phyloP scores from a whole-genome alignment of 2,329 filamentous ascomycete species.

The Tolypocladium inflatum region DNA sequence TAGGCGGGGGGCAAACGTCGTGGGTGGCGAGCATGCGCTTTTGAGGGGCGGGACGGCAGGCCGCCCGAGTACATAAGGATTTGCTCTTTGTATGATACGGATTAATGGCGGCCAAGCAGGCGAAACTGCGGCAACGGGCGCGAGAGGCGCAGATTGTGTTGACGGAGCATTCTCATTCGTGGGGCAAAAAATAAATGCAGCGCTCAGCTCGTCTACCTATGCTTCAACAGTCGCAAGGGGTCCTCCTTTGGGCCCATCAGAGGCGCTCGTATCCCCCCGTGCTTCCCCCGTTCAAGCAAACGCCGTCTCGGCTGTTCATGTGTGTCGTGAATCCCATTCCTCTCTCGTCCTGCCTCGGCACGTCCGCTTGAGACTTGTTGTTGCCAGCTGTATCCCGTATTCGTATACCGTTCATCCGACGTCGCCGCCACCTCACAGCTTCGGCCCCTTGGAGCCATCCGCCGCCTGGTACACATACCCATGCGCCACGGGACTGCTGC shows the following conservation, averaged over 20 bases:
- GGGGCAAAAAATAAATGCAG: background rate
- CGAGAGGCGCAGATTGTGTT: background rate
- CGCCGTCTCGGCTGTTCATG: background rate
- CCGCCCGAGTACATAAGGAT: background rate
- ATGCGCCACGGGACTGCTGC: slow-evolving; percentile 42
- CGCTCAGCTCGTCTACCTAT: background rate
- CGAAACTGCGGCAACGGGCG: background rate
- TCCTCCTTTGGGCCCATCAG: background rate
- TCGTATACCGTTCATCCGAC: background rate
- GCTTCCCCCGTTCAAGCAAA: background rate
- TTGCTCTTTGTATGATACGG: background rate
- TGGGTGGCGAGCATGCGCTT: background rate
- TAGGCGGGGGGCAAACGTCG: background rate
- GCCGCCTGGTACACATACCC: slow-evolving; percentile 50
- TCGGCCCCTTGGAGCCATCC: slow-evolving; percentile 18
- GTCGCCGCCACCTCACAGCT: slow-evolving; percentile 21
- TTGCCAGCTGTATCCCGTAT: background rate
- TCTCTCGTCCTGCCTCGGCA: background rate
- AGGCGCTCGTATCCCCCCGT: background rate
- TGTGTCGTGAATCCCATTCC: background rate
- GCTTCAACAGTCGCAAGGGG: background rate
- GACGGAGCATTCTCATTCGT: background rate
- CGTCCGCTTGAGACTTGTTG: too few relatives aligned
- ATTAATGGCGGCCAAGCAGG: background rate
- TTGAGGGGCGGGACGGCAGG: background rate